Conservation (phyloP, 2,329 filamentous ascomycete genomes). For the Clarireedia homoeocarpa region DNA sequence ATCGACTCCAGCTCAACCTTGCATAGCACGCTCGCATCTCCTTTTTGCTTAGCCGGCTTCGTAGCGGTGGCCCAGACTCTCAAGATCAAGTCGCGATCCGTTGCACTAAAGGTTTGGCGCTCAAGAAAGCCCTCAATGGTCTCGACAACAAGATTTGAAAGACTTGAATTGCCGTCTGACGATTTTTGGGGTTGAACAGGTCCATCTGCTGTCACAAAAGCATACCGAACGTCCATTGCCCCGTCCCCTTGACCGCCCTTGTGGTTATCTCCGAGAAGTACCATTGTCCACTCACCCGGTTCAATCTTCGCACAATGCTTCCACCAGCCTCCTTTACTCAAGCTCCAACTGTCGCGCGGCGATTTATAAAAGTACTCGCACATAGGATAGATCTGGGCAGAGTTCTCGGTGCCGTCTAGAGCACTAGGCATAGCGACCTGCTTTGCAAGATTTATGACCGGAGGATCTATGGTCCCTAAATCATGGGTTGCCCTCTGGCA, state of each 20-base stretch:
- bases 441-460: not conserved
- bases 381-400: not conserved
- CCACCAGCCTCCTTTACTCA: not conserved
- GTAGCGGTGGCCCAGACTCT: not conserved
- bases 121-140: not conserved
- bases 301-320: not conserved
- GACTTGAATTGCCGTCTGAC: not conserved
- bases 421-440: not conserved
- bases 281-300: slow-evolving; percentile 1
- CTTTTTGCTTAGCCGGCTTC: not conserved
- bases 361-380: not conserved
- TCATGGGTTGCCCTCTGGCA: not conserved
- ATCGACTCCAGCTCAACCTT: not conserved
- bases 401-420: not conserved
- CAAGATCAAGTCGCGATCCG: not conserved
- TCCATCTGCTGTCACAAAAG: not conserved
- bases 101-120: not conserved
- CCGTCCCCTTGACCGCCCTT: not conserved
- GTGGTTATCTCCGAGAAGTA: not conserved
- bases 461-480: not conserved
- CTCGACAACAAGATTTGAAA: not conserved
- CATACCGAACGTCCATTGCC: not conserved
- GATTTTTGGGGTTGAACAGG: not conserved
- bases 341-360: not conserved
- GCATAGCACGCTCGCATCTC: not conserved